Evolutionary conservation across 176 grass and related monocot genomes (phyloP).

Genomic region (Carex kokanica): DNA sequence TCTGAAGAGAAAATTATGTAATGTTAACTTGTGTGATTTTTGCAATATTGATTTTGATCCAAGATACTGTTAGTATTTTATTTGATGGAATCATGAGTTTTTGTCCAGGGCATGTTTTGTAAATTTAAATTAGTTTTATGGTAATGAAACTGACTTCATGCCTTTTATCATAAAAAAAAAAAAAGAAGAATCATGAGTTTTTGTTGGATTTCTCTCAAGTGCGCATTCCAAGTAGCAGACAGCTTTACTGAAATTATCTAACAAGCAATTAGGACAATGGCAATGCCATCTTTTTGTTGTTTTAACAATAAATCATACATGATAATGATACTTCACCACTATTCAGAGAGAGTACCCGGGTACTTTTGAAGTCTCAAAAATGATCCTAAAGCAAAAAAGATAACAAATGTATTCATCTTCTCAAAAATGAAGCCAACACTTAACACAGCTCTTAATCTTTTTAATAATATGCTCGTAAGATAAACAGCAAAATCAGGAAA

Average conservation of each 20-base stretch:
- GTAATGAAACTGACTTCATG: no score
- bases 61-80: neutral
- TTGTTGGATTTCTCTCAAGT: neutral
- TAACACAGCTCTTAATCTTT: neutral
- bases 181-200: no score
- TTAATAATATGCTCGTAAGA: neutral
- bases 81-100: neutral
- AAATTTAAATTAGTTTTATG: no score
- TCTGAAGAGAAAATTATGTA: neutral
- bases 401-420: neutral
- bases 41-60: neutral
- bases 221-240: neutral
- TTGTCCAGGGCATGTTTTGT: no score
- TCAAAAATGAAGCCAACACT: neutral
- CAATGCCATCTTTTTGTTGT: neutral
- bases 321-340: neutral
- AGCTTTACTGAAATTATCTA: neutral
- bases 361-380: neutral
- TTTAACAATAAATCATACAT: neutral
- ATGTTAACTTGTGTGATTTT: neutral
- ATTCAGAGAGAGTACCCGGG: neutral
- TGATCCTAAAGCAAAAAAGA: neutral
- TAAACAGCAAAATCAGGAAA: neutral
- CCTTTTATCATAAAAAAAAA: no score
- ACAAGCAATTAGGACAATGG: neutral